Conservation (phyloP, 176 grass and related monocot species). For the Phoenix roebelenii region DNA sequence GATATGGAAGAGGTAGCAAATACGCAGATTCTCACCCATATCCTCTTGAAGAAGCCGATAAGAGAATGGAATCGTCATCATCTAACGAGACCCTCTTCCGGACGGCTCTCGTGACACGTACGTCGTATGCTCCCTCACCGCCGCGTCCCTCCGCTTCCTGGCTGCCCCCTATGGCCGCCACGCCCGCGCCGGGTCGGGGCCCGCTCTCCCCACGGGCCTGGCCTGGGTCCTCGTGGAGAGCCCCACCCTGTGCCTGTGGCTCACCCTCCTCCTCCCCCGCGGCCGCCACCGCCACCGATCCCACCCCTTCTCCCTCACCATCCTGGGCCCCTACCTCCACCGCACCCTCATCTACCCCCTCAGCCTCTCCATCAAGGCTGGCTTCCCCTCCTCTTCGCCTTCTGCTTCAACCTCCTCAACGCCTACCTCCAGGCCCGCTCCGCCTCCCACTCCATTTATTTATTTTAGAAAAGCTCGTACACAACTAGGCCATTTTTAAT, state of each 20-base stretch:
- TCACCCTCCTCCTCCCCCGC: slow-evolving; percentile 30
- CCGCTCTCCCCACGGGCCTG: slow-evolving; percentile 37
- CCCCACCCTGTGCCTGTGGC: slow-evolving; percentile 68
- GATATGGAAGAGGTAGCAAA: no score
- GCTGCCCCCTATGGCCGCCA: slow-evolving; percentile 71
- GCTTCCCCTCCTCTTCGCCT: slow-evolving; percentile 32
- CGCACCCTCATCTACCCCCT: slow-evolving; percentile 64
- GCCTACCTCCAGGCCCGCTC: slow-evolving; percentile 70
- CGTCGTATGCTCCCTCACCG: slow-evolving; percentile 43
- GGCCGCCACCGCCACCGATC: neutral
- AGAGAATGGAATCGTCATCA: neutral
- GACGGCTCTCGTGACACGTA: slow-evolving; percentile 40
- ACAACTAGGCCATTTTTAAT: no score
- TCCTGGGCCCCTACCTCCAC: slow-evolving; percentile 45
- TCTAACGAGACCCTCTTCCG: slow-evolving; percentile 28
- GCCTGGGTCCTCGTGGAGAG: slow-evolving; percentile 88
- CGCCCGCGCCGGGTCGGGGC: slow-evolving; percentile 42
- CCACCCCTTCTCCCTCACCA: slow-evolving; percentile 24
- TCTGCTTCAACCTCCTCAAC: slow-evolving; percentile 80
- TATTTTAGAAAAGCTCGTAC: no score
- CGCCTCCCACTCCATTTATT: slow-evolving; percentile 15
- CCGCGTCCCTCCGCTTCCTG: slow-evolving; percentile 46
- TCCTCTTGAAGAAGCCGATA: no score
- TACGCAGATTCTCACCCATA: no score
- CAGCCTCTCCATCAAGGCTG: slow-evolving; percentile 30